Base-by-base conservation (phyloP, 768 basidiomycete genomes). In the Tylopilus vinaceipallidus region DNA sequence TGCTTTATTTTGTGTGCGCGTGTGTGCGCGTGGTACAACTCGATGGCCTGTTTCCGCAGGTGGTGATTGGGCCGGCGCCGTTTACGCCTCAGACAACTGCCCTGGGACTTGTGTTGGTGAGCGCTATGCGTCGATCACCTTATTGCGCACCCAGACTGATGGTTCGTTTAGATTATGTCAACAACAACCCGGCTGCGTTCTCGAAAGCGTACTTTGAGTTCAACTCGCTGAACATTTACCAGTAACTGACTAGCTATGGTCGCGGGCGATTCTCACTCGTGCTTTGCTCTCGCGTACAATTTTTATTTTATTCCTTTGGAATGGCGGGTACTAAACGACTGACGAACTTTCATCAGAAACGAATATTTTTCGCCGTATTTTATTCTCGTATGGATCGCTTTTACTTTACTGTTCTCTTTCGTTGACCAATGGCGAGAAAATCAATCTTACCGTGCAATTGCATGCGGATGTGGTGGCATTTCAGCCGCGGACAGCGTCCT, bases 91-190 rank as follows among this genome's bases (percentile, higher is more conserved):
- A 5, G 32, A 42, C 30, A 56, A 54, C 10, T 67, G 69, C 24
- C 69, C 69, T 7, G 57, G 54, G 27, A 57, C 49, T 13, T 69
- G 65, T 19, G 43, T 59, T 14, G 56, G 75, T 62, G 39, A 54
- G 61, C 30, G n/a, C n/a, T n/a, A n/a, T 24, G 12, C 20, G 24
- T 22, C 12, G 33, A 30, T 7, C 22, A 12, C 24, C 12, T 5
- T 6, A 6, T 23, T 22, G 2, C 7, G 20, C 38, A 47, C 12
- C 6, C 9, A 37, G 16, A 65, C 70, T 50, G 22, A 78, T 77
- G 46, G 6, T 57, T 67, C 77, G 80, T 16, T 53, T 57, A 52
- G 72, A 68, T 17, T 84, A 86, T 57, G 71, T 80, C 49, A 65
- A 69, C n/a, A 62, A 71, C 3, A 42, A 68, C 48, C 71, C 10